Evolutionary conservation across 2,329 filamentous ascomycete species (phyloP).

Genomic region (Cercospora berteroae): DNA sequence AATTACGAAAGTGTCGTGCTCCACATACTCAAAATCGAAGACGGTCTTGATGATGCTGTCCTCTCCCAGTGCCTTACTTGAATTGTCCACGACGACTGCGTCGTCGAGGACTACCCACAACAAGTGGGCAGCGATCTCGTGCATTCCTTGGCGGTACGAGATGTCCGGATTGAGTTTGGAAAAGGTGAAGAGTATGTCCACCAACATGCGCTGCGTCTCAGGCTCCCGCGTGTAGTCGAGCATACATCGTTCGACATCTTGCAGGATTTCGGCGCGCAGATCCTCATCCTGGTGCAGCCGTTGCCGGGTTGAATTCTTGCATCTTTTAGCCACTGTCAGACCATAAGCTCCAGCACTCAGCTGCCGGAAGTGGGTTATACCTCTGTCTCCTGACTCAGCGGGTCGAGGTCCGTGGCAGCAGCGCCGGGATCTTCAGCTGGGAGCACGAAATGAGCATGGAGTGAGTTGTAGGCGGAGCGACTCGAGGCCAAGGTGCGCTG

Average conservation of each 20-base stretch:
- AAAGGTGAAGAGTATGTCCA: constrained; percentile 90
- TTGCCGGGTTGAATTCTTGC: constrained; percentile 80
- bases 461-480: constrained; percentile 69
- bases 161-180: constrained; percentile 86
- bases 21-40: constrained; percentile 71
- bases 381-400: constrained; percentile 76
- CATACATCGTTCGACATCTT: constrained; percentile 79
- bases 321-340: constrained; percentile 45
- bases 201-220: constrained; percentile 72
- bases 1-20: constrained; percentile 86
- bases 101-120: constrained; percentile 82
- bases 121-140: constrained; percentile 88
- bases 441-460: constrained; percentile 72
- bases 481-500: constrained; percentile 63
- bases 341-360: constrained; percentile 22
- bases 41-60: constrained; percentile 40
- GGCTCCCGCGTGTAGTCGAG: constrained; percentile 80
- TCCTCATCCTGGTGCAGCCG: constrained; percentile 80
- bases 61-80: constrained; percentile 33
- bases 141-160: constrained; percentile 98
- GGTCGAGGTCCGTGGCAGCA: constrained; percentile 72
- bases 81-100: constrained; percentile 58
- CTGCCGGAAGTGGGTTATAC: constrained; percentile 43
- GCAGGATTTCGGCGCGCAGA: constrained; percentile 81
- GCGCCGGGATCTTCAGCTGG: constrained; percentile 83